Evolutionary conservation across 208 protist genomes (phyloP), one percentile per base, ranked within the genome.

Genomic region (Trypanosoma conorhini): DNA sequence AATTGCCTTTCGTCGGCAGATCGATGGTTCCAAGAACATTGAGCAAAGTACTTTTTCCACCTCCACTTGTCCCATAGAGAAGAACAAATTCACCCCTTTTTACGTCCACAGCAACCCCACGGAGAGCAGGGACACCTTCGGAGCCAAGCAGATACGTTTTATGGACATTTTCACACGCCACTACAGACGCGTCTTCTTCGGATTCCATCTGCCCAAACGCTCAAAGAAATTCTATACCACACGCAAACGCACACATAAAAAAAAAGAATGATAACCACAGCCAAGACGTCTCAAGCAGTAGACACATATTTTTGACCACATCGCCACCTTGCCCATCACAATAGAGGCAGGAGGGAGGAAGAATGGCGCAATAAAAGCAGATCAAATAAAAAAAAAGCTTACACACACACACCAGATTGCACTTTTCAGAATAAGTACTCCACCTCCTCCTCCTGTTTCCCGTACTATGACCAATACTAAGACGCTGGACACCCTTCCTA

Each of bases 11-110:
- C 5, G 97, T 98, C 1, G 97, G 97, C 22, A 94, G 91, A 82
- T 99, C 98, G 67, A 99, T 98, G 0, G 98, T 99, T 42, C 98
- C 98, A 30, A 99, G 91, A 26, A 99, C 87, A 78, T 99, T 99
- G n/a, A 99, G 84, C 40, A 99, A 74, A 4, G 97, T 96, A 57
- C 96, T 99, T 81, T 99, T 99, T 30, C 97, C 97, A 63, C 97
- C 97, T 55, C 98, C 98, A 60, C 89, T 97, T 15, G 97, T 98
- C 38, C 98, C 98, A 67, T 97, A 99, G 38, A 99, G 91, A 54
- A 96, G 76, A 21, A 98, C 77, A 73, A 98, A 94, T 73, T 99
- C 95, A 52, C 97, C 97, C 50, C 75, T 70, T 28, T 86, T 81
- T 19, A 99, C 85, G 63, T 95, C 83, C 17, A 98, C 69, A 73